Evolutionary conservation across 2,329 filamentous ascomycete genomes (phyloP).

Genomic region (Diaporthe citriasiana): DNA sequence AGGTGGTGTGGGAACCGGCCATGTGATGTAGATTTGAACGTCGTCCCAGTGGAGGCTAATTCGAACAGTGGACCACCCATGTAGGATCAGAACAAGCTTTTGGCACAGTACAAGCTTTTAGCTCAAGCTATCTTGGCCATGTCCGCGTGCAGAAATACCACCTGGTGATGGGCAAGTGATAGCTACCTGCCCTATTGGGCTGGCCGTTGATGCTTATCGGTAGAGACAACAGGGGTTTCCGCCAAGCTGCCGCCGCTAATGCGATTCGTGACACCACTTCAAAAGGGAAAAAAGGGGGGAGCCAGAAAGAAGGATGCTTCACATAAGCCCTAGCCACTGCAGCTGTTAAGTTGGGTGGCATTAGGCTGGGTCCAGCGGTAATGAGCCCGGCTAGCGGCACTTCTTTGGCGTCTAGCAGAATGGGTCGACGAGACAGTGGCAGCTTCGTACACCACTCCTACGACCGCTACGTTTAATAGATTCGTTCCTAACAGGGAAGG

Average conservation of each 20-base stretch:
- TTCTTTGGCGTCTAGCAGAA: not conserved
- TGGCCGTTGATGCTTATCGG: not conserved
- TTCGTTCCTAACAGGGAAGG: slow-evolving; percentile 3
- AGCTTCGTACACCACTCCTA: not conserved
- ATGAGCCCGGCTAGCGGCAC: slow-evolving; percentile 6
- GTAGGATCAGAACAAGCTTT: slow-evolving; percentile 17
- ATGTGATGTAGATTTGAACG: slow-evolving; percentile 6
- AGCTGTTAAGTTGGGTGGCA: not conserved
- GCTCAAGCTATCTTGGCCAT: slow-evolving; percentile 2
- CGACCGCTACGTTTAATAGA: too few relatives aligned
- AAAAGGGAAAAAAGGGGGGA: not conserved
- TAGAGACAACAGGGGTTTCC: not conserved
- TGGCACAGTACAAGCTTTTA: not conserved
- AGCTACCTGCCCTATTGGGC: slow-evolving; percentile 14
- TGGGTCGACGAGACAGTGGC: too few relatives aligned
- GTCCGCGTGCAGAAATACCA: not conserved
- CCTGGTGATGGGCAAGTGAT: not conserved
- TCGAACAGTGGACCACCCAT: not conserved
- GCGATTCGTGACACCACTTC: not conserved
- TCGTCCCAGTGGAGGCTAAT: slow-evolving; percentile 10
- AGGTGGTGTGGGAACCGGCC: slow-evolving; percentile 2
- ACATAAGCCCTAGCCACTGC: not conserved
- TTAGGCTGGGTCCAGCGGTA: not conserved
- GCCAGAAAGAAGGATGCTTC: not conserved
- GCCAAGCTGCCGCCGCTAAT: not conserved